phyloP scores from a whole-genome alignment of 225 moss, liverwort and hornwort species.

The Pseudisothecium myosuroides region DNA sequence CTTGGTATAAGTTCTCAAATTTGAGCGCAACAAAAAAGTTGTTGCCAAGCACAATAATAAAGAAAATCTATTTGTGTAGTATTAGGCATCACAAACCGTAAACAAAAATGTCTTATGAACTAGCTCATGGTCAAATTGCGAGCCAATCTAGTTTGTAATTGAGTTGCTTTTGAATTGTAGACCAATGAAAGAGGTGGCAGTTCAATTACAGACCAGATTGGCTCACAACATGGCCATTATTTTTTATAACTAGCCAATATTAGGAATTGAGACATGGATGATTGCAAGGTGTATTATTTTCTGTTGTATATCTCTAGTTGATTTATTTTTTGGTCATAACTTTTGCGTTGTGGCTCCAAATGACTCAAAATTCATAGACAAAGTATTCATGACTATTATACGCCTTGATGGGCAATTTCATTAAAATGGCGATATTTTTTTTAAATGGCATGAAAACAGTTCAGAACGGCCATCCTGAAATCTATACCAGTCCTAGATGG shows the following conservation, averaged over 20 bases:
- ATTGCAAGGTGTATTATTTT: too few species aligned
- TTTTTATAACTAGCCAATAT: fast-evolving
- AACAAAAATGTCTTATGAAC: too few species aligned
- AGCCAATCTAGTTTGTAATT: not conserved
- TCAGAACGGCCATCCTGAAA: too few species aligned
- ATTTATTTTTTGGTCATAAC: too few species aligned
- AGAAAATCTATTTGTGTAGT: not conserved
- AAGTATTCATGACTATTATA: too few species aligned
- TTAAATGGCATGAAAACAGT: too few species aligned
- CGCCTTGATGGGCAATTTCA: too few species aligned
- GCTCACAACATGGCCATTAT: not conserved
- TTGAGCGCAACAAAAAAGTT: fast-evolving
- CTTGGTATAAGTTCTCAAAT: not conserved
- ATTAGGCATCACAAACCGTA: not conserved
- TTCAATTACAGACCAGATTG: fast-evolving
- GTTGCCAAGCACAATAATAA: not conserved
- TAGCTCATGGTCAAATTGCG: not conserved
- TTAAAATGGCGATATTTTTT: too few species aligned
- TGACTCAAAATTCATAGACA: too few species aligned
- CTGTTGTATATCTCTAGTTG: too few species aligned
- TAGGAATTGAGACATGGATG: not conserved
- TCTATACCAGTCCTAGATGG: too few species aligned
- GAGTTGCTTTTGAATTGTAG: fast-evolving
- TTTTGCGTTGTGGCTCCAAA: too few species aligned
- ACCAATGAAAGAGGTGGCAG: not conserved